Conservation (phyloP, 208 protist genomes). For the Acanthamoeba lugdunensis region DNA sequence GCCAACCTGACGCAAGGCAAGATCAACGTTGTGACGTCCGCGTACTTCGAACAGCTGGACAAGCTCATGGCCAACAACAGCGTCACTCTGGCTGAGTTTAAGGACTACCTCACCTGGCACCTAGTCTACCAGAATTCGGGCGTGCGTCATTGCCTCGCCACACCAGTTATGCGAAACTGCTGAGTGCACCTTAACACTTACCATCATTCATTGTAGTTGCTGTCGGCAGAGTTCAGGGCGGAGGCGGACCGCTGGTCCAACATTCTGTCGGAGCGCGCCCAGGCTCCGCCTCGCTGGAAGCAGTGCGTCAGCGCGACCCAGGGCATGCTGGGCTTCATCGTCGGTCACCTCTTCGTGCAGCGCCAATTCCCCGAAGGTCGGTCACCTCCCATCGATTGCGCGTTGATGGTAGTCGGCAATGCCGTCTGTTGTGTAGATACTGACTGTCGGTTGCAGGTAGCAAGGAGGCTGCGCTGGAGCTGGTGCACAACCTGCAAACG, state of each 20-base stretch:
- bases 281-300: conserved; percentile 43
- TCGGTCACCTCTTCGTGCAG: conserved; percentile 41
- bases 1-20: background rate
- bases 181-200: background rate
- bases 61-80: background rate
- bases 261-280: background rate
- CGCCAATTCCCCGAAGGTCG: background rate
- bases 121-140: background rate
- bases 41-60: background rate
- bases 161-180: background rate
- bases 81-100: background rate
- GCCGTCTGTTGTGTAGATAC: background rate
- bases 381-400: background rate
- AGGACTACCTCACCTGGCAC: conserved; percentile 24
- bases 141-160: background rate
- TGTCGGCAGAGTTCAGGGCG: background rate
- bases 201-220: background rate
- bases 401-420: background rate
- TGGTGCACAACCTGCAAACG: conserved; percentile 3
- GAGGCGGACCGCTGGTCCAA: background rate
- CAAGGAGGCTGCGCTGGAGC: conserved; percentile 1
- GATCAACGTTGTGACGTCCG: background rate
- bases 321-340: conserved; percentile 15
- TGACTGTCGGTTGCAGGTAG: background rate
- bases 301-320: conserved; percentile 1